Percentiles rank a stretch among this genome's conserved stretches.
Evolutionary conservation across 106 monocot species (phyloP).

Genomic region (Phalaenopsis aphrodite): DNA sequence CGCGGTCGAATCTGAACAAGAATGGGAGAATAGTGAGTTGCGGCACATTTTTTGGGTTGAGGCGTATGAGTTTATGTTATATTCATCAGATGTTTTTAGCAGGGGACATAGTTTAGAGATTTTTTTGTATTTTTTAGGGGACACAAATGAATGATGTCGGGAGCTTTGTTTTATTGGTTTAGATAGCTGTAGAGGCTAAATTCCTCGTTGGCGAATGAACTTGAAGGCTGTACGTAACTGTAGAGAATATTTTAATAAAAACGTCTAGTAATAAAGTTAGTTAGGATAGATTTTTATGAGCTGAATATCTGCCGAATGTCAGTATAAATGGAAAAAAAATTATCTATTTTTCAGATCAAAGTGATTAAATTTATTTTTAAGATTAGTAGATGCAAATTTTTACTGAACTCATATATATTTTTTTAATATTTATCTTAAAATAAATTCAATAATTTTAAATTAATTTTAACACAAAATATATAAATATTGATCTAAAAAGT

Average conservation of each 20-base stretch:
- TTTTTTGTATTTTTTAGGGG: not conserved
- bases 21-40: not conserved
- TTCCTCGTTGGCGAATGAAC: not conserved
- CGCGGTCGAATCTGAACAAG: conserved; percentile 50
- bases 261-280: too few species aligned
- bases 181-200: not conserved
- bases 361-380: not conserved
- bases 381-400: too few species aligned
- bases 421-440: too few species aligned
- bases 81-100: too few species aligned
- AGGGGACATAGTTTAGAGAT: not conserved
- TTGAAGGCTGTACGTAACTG: not conserved
- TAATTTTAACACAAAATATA: too few species aligned
- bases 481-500: too few species aligned
- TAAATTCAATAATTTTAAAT: too few species aligned
- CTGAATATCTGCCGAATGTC: too few species aligned
- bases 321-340: not conserved
- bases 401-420: too few species aligned
- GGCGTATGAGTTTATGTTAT: too few species aligned
- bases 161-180: not conserved
- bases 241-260: too few species aligned
- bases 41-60: not conserved
- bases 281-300: too few species aligned
- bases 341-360: not conserved
- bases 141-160: not conserved